Percentiles rank a stretch among this genome's conserved stretches.
Conservation (phyloP, 177 flowering plant species). For the Vitis hybrid region DNA sequence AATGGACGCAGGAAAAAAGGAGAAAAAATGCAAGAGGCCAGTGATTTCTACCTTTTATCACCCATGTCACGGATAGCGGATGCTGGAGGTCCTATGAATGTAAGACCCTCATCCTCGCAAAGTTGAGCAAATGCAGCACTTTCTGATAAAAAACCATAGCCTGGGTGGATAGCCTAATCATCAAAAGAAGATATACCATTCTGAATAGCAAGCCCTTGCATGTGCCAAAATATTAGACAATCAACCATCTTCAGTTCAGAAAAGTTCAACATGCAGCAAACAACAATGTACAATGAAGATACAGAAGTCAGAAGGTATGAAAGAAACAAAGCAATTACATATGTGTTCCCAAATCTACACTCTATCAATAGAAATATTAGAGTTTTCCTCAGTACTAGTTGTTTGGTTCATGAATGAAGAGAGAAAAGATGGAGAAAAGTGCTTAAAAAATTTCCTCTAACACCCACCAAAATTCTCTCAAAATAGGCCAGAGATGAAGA, state of each 20-base stretch:
- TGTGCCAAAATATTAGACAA: conserved; percentile 5
- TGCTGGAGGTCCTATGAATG: conserved; percentile 95
- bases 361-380: too few relatives aligned
- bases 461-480: too few relatives aligned
- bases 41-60: conserved; percentile 79
- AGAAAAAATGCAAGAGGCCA: conserved; percentile 1
- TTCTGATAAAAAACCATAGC: conserved; percentile 96
- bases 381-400: too few relatives aligned
- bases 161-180: conserved; percentile 96
- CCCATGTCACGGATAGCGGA: conserved; percentile 98
- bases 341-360: neutral
- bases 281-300: neutral
- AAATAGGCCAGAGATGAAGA: too few relatives aligned
- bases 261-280: neutral
- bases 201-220: conserved; percentile 21
- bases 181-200: conserved; percentile 32
- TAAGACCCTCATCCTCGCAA: conserved; percentile 80
- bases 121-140: conserved; percentile 92
- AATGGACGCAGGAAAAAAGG: neutral
- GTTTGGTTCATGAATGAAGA: too few relatives aligned
- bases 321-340: neutral
- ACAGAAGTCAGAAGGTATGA: neutral
- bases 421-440: too few relatives aligned
- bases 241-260: conserved; percentile 1
- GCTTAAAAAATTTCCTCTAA: too few relatives aligned